These are phyloP conservation scores for Colletotrichum caudatum DNA, from an alignment of 2,329 filamentous ascomycete species.

Conservation along the genomic window DNA sequence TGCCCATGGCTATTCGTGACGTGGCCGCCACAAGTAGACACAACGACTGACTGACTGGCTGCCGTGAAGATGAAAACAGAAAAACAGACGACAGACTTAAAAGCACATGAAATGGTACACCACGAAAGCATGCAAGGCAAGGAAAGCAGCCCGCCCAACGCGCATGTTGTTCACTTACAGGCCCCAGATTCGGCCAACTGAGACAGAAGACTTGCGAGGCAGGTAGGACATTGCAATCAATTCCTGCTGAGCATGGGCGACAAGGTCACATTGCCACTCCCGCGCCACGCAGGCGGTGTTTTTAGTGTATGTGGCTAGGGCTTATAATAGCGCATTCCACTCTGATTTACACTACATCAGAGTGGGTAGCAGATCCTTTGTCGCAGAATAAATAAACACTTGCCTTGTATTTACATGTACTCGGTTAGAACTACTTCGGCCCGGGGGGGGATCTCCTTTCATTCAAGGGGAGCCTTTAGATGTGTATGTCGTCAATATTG, in stretches of 20 bases:
- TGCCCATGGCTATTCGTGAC: neutral
- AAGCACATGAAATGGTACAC: no score
- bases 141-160: neutral
- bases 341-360: neutral
- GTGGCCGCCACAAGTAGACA: neutral
- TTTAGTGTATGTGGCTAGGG: neutral
- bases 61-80: neutral
- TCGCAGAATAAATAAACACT: neutral
- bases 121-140: neutral
- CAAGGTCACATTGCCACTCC: neutral
- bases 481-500: neutral
- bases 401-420: neutral
- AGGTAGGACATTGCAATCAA: neutral
- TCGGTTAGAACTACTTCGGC: neutral
- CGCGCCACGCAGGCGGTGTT: neutral
- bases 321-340: neutral
- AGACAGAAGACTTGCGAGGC: neutral
- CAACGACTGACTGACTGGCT: slow-evolving; percentile 13
- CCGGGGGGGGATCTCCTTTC: no score
- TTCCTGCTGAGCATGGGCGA: neutral
- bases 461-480: neutral
- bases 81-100: neutral
- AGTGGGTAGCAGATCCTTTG: neutral
- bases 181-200: neutral
- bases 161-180: neutral